A percentile compares a stretch with the other conserved stretches of the same genome.
Evolutionary conservation across 148 eudicot genomes (phyloP).

Genomic region (Nyssa sinensis): DNA sequence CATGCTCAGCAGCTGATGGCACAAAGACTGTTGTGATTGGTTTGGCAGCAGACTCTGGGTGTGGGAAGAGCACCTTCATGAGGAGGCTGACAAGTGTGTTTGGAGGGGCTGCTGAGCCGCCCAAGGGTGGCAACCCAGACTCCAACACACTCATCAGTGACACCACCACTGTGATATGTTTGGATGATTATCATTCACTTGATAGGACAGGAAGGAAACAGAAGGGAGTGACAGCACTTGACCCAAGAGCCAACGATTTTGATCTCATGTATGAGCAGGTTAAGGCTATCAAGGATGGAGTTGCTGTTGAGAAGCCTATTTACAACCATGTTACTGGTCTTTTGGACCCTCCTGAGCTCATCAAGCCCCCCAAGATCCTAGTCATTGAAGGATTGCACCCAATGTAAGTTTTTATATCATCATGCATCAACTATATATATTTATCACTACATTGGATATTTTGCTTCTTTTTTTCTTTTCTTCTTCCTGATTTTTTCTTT

Average conservation of each 20-base stretch:
- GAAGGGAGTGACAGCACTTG: slow-evolving; percentile 95
- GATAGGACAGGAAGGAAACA: slow-evolving; percentile 86
- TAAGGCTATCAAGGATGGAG: slow-evolving; percentile 75
- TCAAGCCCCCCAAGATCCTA: slow-evolving; percentile 91
- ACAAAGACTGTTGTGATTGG: slow-evolving; percentile 81
- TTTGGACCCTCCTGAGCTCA: slow-evolving; percentile 89
- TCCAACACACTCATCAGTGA: slow-evolving; percentile 91
- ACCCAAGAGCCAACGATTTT: slow-evolving; percentile 85
- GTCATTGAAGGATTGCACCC: slow-evolving; percentile 99
- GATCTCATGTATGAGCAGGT: slow-evolving; percentile 99
- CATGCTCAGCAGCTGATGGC: slow-evolving; percentile 60
- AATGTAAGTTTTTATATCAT: slow-evolving; percentile 55
- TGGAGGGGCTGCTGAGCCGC: slow-evolving; percentile 95
- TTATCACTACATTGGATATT: too few relatives aligned
- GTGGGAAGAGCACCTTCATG: slow-evolving; percentile 98
- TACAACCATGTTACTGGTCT: slow-evolving; percentile 92
- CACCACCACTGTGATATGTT: slow-evolving; percentile 86
- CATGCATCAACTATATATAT: too few relatives aligned
- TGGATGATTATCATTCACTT: slow-evolving; percentile 91
- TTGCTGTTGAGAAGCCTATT: slow-evolving; percentile 81
- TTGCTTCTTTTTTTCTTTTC: too few relatives aligned
- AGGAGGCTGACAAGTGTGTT: slow-evolving; percentile 90
- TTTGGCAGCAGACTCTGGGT: slow-evolving; percentile 93
- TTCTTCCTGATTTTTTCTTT: too few relatives aligned
- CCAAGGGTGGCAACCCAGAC: slow-evolving; percentile 91